Evolutionary conservation across 441 rosid species (phyloP), one percentile per base, ranked within the genome.

Genomic region (Corymbia citriodora): DNA sequence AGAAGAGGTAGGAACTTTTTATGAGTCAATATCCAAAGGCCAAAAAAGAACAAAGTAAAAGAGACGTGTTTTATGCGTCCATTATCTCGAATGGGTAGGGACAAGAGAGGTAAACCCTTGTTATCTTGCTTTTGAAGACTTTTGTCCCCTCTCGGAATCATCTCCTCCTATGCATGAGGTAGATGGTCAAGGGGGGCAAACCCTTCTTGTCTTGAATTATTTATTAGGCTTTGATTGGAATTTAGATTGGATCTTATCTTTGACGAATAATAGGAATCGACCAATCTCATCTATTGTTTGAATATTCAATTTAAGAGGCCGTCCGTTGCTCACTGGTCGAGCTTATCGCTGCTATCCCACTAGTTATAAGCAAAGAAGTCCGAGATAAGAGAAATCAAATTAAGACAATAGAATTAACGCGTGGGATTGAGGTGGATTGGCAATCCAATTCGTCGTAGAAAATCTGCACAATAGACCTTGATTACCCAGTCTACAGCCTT

Each of bases 341-440:
- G 10, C 0, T 79, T 9, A 45, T 79, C 7, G 4, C 18, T 0
- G 9, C 3, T 12, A 1, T 45, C 10, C 1, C 17, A 0, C 18
- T 2, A 12, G 1, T 2, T 23, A 40, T 0, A 10, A 45, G 18
- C 0, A 6, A 14, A 1, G 16, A 63, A 63, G 33, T 17, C 18
- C 5, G 33, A 29, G 17, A 63, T 29, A 7, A 9, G 17, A 31
- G 9, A 40, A 40, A 40, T 40, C 45, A 40, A 40, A 40, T 5
- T 40, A 40, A 40, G 45, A 40, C 45, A 40, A 40, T 40, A 40
- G 45, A 40, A 40, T 40, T 40, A 40, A 40, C 45, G 6, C 45
- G 45, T 40, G 45, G 45, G 45, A 40, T 40, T 40, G 45, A 40
- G 45, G 45, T 40, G 45, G 45, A 40, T 40, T 40, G 45, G 45